phyloP scores from a whole-genome alignment of 768 basidiomycete genomes.

The Boletus reticuloceps region DNA sequence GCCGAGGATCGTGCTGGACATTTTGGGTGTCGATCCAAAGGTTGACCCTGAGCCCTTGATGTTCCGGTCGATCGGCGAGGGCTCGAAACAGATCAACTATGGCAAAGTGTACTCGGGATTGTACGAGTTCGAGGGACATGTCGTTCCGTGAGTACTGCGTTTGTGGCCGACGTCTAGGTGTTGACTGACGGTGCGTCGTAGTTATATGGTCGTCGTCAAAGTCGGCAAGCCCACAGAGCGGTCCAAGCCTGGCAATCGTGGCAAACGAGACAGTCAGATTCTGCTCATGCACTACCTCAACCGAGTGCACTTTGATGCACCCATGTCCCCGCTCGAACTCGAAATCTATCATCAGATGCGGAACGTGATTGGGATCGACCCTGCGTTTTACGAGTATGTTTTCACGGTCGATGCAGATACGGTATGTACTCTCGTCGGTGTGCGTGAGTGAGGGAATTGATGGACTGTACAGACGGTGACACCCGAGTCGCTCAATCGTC shows the following conservation, averaged over 20 bases:
- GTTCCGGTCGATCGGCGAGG: slow-evolving; percentile 92
- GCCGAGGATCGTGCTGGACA: slow-evolving; percentile 88
- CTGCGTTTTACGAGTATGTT: slow-evolving; percentile 96
- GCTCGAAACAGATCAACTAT: slow-evolving; percentile 85
- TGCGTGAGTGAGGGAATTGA: neutral
- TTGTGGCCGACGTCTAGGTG: neutral
- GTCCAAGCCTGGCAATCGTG: slow-evolving; percentile 89
- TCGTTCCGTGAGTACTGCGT: slow-evolving; percentile 74
- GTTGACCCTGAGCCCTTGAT: slow-evolving; percentile 88
- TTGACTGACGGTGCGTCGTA: slow-evolving; percentile 26
- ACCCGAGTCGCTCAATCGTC: slow-evolving; percentile 85
- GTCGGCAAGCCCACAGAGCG: slow-evolving; percentile 94
- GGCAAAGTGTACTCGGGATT: slow-evolving; percentile 94
- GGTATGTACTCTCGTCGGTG: slow-evolving; percentile 39
- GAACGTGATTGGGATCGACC: slow-evolving; percentile 96
- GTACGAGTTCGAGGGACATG: slow-evolving; percentile 93
- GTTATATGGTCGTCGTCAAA: slow-evolving; percentile 91
- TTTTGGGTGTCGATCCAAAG: slow-evolving; percentile 86
- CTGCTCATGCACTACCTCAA: slow-evolving; percentile 88
- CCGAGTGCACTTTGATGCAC: slow-evolving; percentile 89
- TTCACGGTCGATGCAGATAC: slow-evolving; percentile 97
- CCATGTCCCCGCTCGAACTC: slow-evolving; percentile 91
- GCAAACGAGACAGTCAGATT: slow-evolving; percentile 94
- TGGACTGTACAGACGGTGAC: slow-evolving; percentile 65
- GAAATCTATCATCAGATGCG: slow-evolving; percentile 98